These are phyloP conservation scores for Penicillium verhagenii DNA, from an alignment of 495 filamentous ascomycete species.

Conservation along the genomic window DNA sequence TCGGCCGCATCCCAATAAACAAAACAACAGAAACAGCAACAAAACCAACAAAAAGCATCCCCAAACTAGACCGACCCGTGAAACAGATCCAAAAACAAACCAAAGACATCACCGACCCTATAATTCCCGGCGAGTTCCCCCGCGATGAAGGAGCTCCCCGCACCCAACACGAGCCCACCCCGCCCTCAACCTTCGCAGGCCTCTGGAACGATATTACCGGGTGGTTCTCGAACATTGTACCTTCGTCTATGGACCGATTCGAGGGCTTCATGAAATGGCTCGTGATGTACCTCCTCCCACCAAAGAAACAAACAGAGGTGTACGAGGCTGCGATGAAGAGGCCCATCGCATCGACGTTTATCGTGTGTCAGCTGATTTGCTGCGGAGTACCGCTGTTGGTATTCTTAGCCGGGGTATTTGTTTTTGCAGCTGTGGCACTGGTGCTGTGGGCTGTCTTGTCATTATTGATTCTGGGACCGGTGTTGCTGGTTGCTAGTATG, in stretches of 20 bases:
- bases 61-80: conserved; percentile 13
- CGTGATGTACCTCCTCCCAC: conserved; percentile 29
- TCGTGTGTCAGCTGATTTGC: conserved; percentile 38
- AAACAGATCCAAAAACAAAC: conserved; percentile 18
- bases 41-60: conserved; percentile 17
- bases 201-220: conserved; percentile 13
- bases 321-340: conserved; percentile 32
- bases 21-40: conserved; percentile 17
- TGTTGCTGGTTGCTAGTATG: conserved; percentile 37
- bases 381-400: conserved; percentile 39
- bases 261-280: conserved; percentile 26
- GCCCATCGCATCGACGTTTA: conserved; percentile 35
- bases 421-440: conserved; percentile 37
- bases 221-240: conserved; percentile 22
- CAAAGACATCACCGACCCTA: conserved; percentile 20
- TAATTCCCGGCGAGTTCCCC: conserved; percentile 34
- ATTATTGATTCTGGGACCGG: conserved; percentile 36
- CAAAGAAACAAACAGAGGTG: conserved; percentile 26
- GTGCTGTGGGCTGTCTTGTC: conserved; percentile 36
- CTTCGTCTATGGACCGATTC: conserved; percentile 28
- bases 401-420: conserved; percentile 34
- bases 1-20: conserved; percentile 21
- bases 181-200: conserved; percentile 19
- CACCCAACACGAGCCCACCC: conserved; percentile 12
- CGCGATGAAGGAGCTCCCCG: conserved; percentile 23